phyloP scores from a whole-genome alignment of 1,139 yeast genomes.

The Scheffersomyces lignicola region DNA sequence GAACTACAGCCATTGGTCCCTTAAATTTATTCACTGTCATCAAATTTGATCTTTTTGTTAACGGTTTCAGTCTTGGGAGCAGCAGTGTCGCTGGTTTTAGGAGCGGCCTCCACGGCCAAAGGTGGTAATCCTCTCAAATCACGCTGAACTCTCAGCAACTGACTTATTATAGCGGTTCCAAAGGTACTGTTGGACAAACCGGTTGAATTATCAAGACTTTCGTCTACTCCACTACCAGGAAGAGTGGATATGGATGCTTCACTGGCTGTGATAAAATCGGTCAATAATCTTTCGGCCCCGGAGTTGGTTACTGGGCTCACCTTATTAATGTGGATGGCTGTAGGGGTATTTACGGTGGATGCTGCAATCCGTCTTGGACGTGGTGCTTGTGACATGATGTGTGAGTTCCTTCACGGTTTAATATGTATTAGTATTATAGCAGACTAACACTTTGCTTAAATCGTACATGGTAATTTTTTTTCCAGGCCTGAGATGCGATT shows the following conservation, averaged over 20 bases:
- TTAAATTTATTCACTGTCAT: conserved; percentile 19
- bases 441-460: too few relatives aligned
- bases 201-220: conserved; percentile 11
- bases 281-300: conserved; percentile 47
- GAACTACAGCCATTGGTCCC: too few relatives aligned
- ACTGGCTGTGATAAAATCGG: conserved; percentile 46
- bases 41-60: conserved; percentile 30
- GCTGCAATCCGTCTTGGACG: conserved; percentile 42
- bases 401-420: neutral
- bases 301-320: conserved; percentile 30
- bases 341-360: conserved; percentile 51
- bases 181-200: conserved; percentile 26
- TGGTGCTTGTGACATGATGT: conserved; percentile 22
- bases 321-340: conserved; percentile 38
- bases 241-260: conserved; percentile 23
- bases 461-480: too few relatives aligned
- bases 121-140: conserved; percentile 78
- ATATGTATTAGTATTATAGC: too few relatives aligned
- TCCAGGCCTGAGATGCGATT: conserved; percentile 3
- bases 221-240: conserved; percentile 15
- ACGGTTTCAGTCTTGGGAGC: conserved; percentile 26
- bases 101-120: conserved; percentile 28
- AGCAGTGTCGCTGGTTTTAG: conserved; percentile 16
- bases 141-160: conserved; percentile 66
- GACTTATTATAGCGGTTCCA: conserved; percentile 48